Evolutionary conservation across 495 filamentous ascomycete genomes (phyloP), one percentile per base, ranked within the genome.

Genomic region (Hypoxylon lenormandii): DNA sequence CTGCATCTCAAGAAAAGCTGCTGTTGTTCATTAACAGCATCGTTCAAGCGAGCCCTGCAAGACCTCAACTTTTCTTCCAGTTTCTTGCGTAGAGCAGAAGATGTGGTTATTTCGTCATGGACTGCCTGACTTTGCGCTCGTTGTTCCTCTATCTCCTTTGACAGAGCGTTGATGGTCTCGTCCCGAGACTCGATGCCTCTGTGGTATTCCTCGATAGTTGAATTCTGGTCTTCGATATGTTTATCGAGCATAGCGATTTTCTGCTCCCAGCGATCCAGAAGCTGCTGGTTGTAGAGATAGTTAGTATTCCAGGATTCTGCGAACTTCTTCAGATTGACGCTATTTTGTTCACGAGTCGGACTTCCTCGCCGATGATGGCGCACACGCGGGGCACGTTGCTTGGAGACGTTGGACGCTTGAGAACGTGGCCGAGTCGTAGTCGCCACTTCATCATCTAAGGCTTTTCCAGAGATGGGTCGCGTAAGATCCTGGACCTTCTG

Each of bases 1-100:
- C 72, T 77, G 21, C 67, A 73, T 21, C 69, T 67, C 33, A 45
- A 48, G 55, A 78, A 81, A 0, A 81, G 65, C 15, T 56, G 49
- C 56, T 81, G 81, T 26, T 81, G 80, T 45, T 83, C 80, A 5
- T 71, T 60, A 5, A 80, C 77, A 2, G 78, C 78, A 18, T 72
- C 57, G 58, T 80, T 80, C 6, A 80, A 53, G 1, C 74, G 70
- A 2, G 59, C 40, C 36, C 69, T 79, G 47, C 72, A 76, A 5
- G 64, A 59, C 13, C 66, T 59, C 43, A 77, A 59, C 43, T 74
- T 81, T 0, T 72, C 74, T 60, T 77, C 70, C 1, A 80, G 28
- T 22, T 57, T 71, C 18, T 68, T 55, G 19, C 61, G 61, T 7
- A 53, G 53, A 18, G 62, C 57, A 13, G 59, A 60, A 16, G 72